Conservation (phyloP, 306 rosid genomes). For the Medicago arabica region DNA sequence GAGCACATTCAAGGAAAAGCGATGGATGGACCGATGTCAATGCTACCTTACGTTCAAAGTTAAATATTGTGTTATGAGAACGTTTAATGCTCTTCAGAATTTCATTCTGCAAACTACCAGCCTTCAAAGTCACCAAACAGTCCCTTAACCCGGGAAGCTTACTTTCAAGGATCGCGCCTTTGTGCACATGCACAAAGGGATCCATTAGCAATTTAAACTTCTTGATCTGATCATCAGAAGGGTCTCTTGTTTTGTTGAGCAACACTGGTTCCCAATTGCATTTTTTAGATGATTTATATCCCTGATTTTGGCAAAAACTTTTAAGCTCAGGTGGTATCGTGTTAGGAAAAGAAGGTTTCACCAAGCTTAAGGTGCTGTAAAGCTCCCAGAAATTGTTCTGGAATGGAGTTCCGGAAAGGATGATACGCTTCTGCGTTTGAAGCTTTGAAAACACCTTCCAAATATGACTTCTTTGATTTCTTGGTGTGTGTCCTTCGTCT, state of each 20-base stretch:
- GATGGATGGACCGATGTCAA: not conserved
- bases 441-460: slow-evolving; percentile 43
- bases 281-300: no score
- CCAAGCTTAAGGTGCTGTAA: slow-evolving; percentile 32
- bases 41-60: not conserved
- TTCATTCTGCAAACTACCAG: not conserved
- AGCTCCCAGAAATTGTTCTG: slow-evolving; percentile 52
- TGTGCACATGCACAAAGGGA: not conserved
- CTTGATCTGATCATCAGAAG: not conserved
- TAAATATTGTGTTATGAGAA: no score
- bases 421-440: slow-evolving; percentile 40
- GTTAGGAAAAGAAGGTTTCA: not conserved
- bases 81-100: not conserved
- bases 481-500: slow-evolving; percentile 54
- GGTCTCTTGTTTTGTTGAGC: not conserved
- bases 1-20: not conserved
- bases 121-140: not conserved
- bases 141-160: not conserved
- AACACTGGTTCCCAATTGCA: not conserved
- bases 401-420: slow-evolving; percentile 57
- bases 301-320: not conserved
- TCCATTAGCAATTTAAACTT: not conserved
- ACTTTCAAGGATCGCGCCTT: not conserved
- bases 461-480: slow-evolving; percentile 40
- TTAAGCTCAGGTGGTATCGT: not conserved